These are phyloP conservation scores for Phialophora verrucosa DNA, from an alignment of 2,329 filamentous ascomycete species.

Conservation along the genomic window DNA sequence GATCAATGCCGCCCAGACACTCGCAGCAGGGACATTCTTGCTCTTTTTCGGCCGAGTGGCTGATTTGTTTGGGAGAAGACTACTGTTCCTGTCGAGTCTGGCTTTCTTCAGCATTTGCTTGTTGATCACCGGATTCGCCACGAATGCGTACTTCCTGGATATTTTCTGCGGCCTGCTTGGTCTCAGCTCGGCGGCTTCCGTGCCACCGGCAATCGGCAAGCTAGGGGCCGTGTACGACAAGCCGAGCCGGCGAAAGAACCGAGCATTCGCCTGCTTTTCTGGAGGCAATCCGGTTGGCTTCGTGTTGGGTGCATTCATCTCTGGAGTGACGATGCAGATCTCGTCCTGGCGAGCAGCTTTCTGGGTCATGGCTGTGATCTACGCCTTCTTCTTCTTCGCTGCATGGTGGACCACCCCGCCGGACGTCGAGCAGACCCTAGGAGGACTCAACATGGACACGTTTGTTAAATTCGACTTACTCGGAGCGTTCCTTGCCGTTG, in stretches of 20 bases:
- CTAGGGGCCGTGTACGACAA: conserved; percentile 68
- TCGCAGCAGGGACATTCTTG: conserved; percentile 68
- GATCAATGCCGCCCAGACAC: conserved; percentile 67
- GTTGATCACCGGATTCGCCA: conserved; percentile 65
- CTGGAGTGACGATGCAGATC: conserved; percentile 65
- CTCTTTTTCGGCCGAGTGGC: conserved; percentile 70
- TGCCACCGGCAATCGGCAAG: conserved; percentile 68
- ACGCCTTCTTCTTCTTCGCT: conserved; percentile 62
- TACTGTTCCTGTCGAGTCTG: conserved; percentile 66
- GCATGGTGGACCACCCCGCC: conserved; percentile 67
- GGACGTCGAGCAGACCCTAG: conserved; percentile 56
- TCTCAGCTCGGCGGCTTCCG: conserved; percentile 66
- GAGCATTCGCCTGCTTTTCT: conserved; percentile 67
- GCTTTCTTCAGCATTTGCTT: conserved; percentile 63
- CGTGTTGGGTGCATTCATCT: conserved; percentile 64
- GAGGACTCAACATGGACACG: conserved; percentile 52
- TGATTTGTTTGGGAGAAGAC: conserved; percentile 69
- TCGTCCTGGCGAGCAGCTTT: conserved; percentile 69
- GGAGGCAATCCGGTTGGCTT: conserved; percentile 64
- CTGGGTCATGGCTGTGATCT: conserved; percentile 67
- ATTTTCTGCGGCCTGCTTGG: conserved; percentile 69
- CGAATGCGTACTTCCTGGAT: conserved; percentile 64
- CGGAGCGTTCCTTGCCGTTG: conserved; percentile 65
- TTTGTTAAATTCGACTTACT: conserved; percentile 66
- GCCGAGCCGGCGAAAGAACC: conserved; percentile 67